phyloP scores from a whole-genome alignment of 192 early-diverging fungal genomes.

The Geranomyces variabilis region DNA sequence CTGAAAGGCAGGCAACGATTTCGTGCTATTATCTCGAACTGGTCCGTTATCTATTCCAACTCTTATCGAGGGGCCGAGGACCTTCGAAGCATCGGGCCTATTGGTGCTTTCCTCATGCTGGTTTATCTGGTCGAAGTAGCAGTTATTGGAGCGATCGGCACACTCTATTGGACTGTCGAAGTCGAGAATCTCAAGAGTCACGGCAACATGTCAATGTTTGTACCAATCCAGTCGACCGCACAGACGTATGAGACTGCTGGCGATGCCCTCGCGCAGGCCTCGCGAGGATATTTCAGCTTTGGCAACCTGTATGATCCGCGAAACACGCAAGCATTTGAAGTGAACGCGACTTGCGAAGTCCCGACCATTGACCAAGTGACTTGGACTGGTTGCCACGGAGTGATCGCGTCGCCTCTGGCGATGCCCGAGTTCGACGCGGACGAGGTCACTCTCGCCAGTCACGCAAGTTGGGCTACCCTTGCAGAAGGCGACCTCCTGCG shows the following conservation, averaged over 20 bases:
- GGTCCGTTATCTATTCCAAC: constrained; percentile 16
- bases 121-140: constrained; percentile 8
- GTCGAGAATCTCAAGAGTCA: neutral
- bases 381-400: no score
- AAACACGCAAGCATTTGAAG: no score
- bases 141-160: constrained; percentile 6
- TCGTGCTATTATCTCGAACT: constrained; percentile 1
- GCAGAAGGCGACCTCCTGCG: neutral
- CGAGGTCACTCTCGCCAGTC: no score
- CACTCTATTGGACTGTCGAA: neutral
- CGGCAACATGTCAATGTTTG: neutral
- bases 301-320: neutral
- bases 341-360: no score
- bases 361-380: no score
- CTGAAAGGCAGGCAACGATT: neutral
- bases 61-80: constrained; percentile 20
- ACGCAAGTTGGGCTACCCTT: neutral
- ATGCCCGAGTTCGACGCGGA: no score
- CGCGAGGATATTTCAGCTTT: neutral
- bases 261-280: neutral
- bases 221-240: neutral
- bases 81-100: neutral
- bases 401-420: no score
- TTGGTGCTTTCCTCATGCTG: constrained; percentile 8
- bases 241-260: neutral